Evolutionary conservation across 148 eudicot species (phyloP).

Genomic region (Heliosperma pusillum): DNA sequence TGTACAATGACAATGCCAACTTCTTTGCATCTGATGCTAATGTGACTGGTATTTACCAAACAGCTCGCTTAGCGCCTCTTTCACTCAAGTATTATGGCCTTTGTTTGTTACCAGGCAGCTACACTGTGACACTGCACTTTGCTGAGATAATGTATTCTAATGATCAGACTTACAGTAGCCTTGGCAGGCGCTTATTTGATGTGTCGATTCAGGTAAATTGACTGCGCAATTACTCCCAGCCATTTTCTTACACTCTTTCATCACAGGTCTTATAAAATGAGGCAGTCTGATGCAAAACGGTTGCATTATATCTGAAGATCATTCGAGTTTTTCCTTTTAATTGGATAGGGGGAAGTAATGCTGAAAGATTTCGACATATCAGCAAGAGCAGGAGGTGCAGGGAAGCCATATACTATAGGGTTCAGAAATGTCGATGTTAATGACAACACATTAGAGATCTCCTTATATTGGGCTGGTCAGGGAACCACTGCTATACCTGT

Average conservation of each 20-base stretch:
- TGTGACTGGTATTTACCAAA: slow-evolving; percentile 41
- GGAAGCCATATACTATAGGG: slow-evolving; percentile 37
- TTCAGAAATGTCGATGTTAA: slow-evolving; percentile 40
- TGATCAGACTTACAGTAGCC: slow-evolving; percentile 42
- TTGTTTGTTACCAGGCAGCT: slow-evolving; percentile 55
- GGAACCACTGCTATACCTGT: slow-evolving; percentile 69
- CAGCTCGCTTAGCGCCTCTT: slow-evolving; percentile 62
- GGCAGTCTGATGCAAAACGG: too few species aligned
- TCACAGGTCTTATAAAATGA: too few species aligned
- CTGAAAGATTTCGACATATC: slow-evolving; percentile 55
- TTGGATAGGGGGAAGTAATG: slow-evolving; percentile 45
- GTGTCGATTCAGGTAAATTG: slow-evolving; percentile 45
- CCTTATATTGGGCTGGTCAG: slow-evolving; percentile 76
- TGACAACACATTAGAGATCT: slow-evolving; percentile 66
- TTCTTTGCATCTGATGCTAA: slow-evolving; percentile 31
- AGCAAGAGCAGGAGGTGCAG: slow-evolving; percentile 55
- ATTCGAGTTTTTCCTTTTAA: not conserved
- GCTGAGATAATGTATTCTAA: slow-evolving; percentile 56
- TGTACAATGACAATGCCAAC: slow-evolving; percentile 27
- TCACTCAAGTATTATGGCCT: slow-evolving; percentile 72
- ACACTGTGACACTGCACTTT: slow-evolving; percentile 66
- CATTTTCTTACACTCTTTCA: too few species aligned
- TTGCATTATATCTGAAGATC: not conserved
- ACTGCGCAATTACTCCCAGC: not conserved
- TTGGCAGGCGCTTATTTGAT: slow-evolving; percentile 66